Percentiles rank a stretch among this genome's conserved stretches.
Conservation (phyloP, 2,329 filamentous ascomycete species). For the Colletotrichum godetiae region DNA sequence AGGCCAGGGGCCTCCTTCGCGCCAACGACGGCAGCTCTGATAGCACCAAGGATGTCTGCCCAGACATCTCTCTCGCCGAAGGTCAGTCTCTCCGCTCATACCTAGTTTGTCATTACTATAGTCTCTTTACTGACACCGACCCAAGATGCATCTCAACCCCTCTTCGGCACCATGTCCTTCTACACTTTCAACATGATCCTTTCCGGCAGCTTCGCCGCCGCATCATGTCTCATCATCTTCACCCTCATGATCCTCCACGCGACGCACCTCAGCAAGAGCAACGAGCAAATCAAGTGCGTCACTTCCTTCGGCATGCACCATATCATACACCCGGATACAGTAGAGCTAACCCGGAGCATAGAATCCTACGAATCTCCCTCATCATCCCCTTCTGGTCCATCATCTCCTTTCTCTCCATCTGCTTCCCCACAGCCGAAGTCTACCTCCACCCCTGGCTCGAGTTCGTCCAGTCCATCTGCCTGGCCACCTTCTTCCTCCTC, state of each 20-base stretch:
- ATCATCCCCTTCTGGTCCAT: constrained; percentile 52
- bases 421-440: constrained; percentile 49
- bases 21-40: background rate
- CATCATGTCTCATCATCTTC: constrained; percentile 44
- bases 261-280: constrained; percentile 52
- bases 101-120: too few relatives aligned
- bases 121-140: background rate
- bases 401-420: constrained; percentile 51
- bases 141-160: constrained; percentile 6
- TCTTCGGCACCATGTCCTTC: constrained; percentile 30
- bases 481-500: constrained; percentile 57
- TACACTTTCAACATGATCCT: constrained; percentile 48
- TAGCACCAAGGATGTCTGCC: constrained; percentile 8
- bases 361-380: constrained; percentile 53
- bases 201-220: constrained; percentile 47
- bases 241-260: constrained; percentile 48
- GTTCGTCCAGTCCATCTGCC: constrained; percentile 51
- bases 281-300: constrained; percentile 53
- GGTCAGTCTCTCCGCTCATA: background rate
- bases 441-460: constrained; percentile 54
- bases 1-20: background rate
- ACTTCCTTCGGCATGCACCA: too few relatives aligned
- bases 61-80: constrained; percentile 14
- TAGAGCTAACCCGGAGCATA: constrained; percentile 23
- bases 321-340: too few relatives aligned